phyloP scores from a whole-genome alignment of 306 rosid species.

The Sechiopsis laciniata region DNA sequence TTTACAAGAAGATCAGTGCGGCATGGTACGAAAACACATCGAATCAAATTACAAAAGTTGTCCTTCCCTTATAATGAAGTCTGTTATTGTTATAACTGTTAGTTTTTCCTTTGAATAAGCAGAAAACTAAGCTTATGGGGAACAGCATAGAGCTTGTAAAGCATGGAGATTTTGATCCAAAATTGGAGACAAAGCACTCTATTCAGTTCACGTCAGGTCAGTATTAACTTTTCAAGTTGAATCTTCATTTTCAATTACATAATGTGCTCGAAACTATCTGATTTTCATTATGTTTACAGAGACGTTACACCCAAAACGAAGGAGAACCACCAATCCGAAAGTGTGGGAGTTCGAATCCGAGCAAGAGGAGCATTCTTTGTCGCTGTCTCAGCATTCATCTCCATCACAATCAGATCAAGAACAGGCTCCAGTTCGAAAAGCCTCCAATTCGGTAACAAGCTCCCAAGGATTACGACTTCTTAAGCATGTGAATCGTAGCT shows the following conservation, averaged over 20 bases:
- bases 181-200: conserved; percentile 35
- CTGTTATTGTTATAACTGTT: background rate
- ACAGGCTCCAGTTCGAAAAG: conserved; percentile 42
- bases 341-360: conserved; percentile 67
- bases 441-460: conserved; percentile 34
- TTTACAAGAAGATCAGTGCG: conserved; percentile 30
- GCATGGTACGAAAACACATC: conserved; percentile 4
- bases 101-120: conserved; percentile 29
- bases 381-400: conserved; percentile 77
- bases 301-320: conserved; percentile 75
- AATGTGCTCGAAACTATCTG: background rate
- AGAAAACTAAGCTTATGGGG: conserved; percentile 45
- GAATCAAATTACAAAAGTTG: background rate
- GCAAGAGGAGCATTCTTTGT: conserved; percentile 92
- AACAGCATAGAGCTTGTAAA: conserved; percentile 34
- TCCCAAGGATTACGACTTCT: conserved; percentile 49
- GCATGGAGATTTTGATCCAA: conserved; percentile 34
- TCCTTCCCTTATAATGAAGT: background rate
- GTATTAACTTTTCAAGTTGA: background rate
- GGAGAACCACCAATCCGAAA: conserved; percentile 53
- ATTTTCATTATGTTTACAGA: conserved; percentile 23
- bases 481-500: conserved; percentile 32
- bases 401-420: conserved; percentile 91
- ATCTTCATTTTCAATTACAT: background rate
- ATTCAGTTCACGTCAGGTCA: conserved; percentile 47